These are phyloP conservation scores for Phialophora macrospora DNA, from an alignment of 2,329 filamentous ascomycete genomes.

Conservation along the genomic window DNA sequence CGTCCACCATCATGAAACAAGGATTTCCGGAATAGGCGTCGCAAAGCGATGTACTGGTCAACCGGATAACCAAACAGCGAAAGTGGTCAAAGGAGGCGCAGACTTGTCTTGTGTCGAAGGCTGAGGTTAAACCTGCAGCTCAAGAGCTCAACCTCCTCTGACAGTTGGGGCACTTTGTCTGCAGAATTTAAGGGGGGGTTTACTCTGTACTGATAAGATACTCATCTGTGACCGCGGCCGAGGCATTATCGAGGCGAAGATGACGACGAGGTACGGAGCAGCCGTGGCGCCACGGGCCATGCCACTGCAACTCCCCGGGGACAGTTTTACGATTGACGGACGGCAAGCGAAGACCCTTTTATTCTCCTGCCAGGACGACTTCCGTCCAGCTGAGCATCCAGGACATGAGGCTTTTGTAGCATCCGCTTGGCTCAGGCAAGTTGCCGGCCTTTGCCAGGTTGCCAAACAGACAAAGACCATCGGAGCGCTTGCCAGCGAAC, in stretches of 20 bases:
- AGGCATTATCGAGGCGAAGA: too few relatives aligned
- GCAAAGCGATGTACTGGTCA: too few relatives aligned
- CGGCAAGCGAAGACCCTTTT: neutral
- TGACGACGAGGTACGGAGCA: neutral
- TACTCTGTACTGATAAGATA: too few relatives aligned
- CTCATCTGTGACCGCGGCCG: too few relatives aligned
- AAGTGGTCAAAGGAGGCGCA: neutral
- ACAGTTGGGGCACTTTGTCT: too few relatives aligned
- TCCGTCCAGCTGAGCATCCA: neutral
- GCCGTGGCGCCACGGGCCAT: neutral
- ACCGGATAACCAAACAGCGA: neutral
- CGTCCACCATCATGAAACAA: neutral
- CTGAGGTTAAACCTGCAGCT: neutral
- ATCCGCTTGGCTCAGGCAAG: neutral
- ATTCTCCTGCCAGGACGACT: neutral
- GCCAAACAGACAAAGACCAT: neutral
- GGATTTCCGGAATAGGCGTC: neutral
- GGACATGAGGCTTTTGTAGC: neutral
- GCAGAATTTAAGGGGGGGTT: too few relatives aligned
- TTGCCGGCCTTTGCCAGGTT: neutral
- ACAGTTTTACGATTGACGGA: neutral
- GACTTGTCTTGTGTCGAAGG: neutral
- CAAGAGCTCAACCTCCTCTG: neutral
- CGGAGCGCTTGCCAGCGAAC: neutral
- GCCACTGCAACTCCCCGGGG: neutral